These are phyloP conservation scores for Echinosophora koreensis DNA, from an alignment of 306 rosid species.

Conservation along the genomic window DNA sequence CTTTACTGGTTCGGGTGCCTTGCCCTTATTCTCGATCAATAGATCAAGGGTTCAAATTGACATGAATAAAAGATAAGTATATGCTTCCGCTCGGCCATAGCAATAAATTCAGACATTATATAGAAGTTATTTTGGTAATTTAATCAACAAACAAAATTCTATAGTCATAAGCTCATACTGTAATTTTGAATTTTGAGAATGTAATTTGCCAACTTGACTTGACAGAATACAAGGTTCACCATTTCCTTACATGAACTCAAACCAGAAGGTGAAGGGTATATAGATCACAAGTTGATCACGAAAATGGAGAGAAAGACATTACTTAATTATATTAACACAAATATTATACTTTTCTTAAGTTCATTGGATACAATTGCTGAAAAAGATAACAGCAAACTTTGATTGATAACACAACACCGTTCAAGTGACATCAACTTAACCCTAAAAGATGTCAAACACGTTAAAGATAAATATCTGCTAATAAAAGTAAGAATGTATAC, in stretches of 20 bases:
- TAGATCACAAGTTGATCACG: not conserved
- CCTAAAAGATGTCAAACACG: conserved; percentile 41
- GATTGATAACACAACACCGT: not conserved
- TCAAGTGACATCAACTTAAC: conserved; percentile 42
- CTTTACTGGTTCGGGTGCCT: too few relatives aligned
- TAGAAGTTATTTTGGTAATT: not conserved
- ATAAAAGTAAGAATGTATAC: conserved; percentile 41
- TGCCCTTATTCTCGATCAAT: too few relatives aligned
- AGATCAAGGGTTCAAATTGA: too few relatives aligned
- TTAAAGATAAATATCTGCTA: conserved; percentile 35
- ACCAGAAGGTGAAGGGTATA: not conserved
- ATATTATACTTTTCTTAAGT: conserved; percentile 28
- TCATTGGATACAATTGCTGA: conserved; percentile 39
- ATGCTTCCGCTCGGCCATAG: too few relatives aligned
- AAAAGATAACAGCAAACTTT: conserved; percentile 35
- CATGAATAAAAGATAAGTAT: too few relatives aligned
- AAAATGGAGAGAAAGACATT: not conserved
- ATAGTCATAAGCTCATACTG: not conserved
- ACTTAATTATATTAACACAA: conserved; percentile 14
- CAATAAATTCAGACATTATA: too few relatives aligned
- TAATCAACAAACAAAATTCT: not conserved
- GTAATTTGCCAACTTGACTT: not conserved
- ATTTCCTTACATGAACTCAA: not conserved
- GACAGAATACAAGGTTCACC: not conserved
- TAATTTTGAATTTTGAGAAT: not conserved